Percentiles rank a stretch among this genome's conserved stretches.
These are phyloP conservation scores for Colletotrichum aenigma DNA, from an alignment of 2,329 filamentous ascomycete species.

Conservation along the genomic window DNA sequence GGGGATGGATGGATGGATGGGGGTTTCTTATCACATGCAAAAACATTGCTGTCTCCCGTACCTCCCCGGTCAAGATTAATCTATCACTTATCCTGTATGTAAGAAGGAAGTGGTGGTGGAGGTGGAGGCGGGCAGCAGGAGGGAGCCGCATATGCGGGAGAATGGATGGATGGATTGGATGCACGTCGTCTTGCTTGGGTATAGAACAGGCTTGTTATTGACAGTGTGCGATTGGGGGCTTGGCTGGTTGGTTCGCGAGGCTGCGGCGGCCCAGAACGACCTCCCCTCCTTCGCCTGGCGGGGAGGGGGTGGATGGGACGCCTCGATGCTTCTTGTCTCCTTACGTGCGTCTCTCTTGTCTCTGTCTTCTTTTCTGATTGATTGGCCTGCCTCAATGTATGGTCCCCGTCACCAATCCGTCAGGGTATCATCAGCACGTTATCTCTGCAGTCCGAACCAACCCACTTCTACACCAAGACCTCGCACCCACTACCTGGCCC, in stretches of 20 bases:
- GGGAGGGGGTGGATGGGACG: not conserved
- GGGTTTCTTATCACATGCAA: constrained; percentile 1
- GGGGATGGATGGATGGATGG: not conserved
- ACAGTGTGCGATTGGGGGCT: not conserved
- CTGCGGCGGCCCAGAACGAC: not conserved
- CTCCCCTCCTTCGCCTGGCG: not conserved
- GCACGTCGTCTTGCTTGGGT: constrained; percentile 6
- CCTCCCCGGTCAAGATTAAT: not conserved
- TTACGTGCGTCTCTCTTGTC: not conserved
- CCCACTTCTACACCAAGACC: not conserved
- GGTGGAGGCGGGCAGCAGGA: not conserved
- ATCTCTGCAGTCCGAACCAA: not conserved
- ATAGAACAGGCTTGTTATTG: not conserved
- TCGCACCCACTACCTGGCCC: not conserved
- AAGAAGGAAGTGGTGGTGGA: not conserved
- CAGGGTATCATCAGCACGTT: not conserved
- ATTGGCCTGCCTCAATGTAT: not conserved
- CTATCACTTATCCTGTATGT: not conserved
- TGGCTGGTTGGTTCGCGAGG: not conserved
- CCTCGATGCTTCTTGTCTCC: not conserved
- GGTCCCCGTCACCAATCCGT: not conserved
- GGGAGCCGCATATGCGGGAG: constrained; percentile 10
- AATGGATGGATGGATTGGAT: not conserved
- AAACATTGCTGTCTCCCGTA: not conserved
- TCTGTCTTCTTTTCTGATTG: not conserved